These are phyloP conservation scores for Filobasidium floriforme DNA, from an alignment of 768 basidiomycete genomes.

Conservation along the genomic window DNA sequence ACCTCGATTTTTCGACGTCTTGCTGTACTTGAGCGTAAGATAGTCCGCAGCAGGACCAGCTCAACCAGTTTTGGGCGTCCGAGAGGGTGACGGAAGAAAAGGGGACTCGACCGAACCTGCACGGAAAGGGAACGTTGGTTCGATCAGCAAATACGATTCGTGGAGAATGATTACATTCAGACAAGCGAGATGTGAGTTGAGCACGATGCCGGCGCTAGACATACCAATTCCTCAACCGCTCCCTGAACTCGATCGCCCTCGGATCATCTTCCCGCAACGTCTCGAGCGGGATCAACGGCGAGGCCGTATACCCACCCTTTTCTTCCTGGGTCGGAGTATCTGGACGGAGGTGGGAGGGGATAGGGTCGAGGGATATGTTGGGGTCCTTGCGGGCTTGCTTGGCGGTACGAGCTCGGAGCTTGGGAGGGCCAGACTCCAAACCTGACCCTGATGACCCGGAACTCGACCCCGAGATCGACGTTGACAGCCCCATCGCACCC, in stretches of 20 bases:
- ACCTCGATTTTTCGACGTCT: conserved; percentile 50
- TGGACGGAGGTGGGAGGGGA: background rate
- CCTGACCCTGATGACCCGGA: background rate
- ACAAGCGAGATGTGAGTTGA: background rate
- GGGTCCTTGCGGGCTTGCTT: too few species aligned
- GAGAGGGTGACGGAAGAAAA: conserved; percentile 63
- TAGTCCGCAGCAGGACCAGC: conserved; percentile 73
- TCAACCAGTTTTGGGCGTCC: conserved; percentile 66
- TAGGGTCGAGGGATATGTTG: too few species aligned
- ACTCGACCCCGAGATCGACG: background rate
- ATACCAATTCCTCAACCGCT: conserved; percentile 41
- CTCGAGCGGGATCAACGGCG: conserved; percentile 12
- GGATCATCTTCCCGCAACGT: conserved; percentile 33
- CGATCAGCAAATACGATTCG: background rate
- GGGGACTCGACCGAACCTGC: conserved; percentile 65
- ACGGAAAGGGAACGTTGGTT: background rate
- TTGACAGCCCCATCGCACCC: background rate
- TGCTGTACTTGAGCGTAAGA: conserved; percentile 53
- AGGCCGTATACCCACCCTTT: background rate
- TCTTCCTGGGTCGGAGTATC: background rate
- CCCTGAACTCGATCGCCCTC: conserved; percentile 41
- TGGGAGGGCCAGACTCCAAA: too few species aligned
- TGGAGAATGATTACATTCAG: background rate
- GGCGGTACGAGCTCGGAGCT: background rate
- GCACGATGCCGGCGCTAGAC: conserved; percentile 14